Conservation (phyloP, 2,329 filamentous ascomycete species). For the Fusarium poae region DNA sequence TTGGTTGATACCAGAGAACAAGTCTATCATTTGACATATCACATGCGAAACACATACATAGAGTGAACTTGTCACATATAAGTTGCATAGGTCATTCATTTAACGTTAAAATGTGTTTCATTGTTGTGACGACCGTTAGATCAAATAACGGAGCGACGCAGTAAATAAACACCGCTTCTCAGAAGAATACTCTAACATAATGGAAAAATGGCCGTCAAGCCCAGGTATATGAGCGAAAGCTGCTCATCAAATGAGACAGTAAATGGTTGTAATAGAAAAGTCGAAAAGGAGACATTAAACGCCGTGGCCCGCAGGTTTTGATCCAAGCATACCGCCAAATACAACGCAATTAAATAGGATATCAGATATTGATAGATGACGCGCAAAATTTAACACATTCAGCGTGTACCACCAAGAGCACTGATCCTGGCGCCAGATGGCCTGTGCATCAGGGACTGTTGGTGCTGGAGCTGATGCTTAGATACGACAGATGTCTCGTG, state of each 20-base stretch:
- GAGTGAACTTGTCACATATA: neutral
- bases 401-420: constrained; percentile 69
- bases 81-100: constrained; percentile 6
- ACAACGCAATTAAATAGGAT: constrained; percentile 42
- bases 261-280: constrained; percentile 34
- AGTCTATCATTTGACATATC: neutral
- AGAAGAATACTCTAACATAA: constrained; percentile 47
- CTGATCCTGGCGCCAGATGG: constrained; percentile 74
- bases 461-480: constrained; percentile 60
- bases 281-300: constrained; percentile 47
- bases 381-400: constrained; percentile 44
- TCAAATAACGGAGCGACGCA: constrained; percentile 43
- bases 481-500: constrained; percentile 65
- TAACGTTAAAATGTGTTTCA: constrained; percentile 35
- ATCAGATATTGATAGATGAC: constrained; percentile 27
- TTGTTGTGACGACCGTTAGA: constrained; percentile 37
- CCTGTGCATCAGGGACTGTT: constrained; percentile 69
- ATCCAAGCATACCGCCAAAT: constrained; percentile 50
- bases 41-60: neutral
- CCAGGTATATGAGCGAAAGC: constrained; percentile 45
- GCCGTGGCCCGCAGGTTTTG: constrained; percentile 51
- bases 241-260: constrained; percentile 38
- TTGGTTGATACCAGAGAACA: neutral
- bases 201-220: constrained; percentile 45
- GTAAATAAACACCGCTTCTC: constrained; percentile 44